Conservation (phyloP, 163 green algal genomes). For the Chlamydomonas reinhardtii region DNA sequence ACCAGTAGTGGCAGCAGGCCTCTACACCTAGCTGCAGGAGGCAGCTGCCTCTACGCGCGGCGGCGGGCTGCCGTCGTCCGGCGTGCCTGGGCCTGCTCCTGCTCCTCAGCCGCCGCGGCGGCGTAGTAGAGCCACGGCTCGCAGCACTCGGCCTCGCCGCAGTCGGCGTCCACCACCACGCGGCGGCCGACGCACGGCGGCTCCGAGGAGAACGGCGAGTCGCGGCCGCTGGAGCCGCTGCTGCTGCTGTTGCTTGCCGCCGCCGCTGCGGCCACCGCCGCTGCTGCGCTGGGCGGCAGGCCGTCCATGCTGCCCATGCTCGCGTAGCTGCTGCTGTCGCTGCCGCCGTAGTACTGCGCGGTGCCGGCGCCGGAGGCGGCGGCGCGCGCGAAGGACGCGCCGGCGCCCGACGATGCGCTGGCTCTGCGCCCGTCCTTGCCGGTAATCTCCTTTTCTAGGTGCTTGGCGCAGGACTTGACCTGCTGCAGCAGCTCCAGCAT, state of each 20-base stretch:
- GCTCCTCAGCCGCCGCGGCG: neutral
- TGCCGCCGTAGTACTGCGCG: too few relatives aligned
- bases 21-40: too few relatives aligned
- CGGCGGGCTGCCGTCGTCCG: too few relatives aligned
- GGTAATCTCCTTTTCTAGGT: slow-evolving; percentile 25
- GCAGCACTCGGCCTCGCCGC: slow-evolving; percentile 22
- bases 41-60: too few relatives aligned
- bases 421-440: slow-evolving; percentile 4
- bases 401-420: neutral
- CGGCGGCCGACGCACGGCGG: neutral
- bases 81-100: neutral
- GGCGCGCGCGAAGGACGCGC: too few relatives aligned
- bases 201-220: neutral
- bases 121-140: slow-evolving; percentile 43
- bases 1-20: too few relatives aligned
- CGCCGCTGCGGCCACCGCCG: neutral
- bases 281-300: too few relatives aligned
- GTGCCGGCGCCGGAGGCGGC: neutral
- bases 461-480: slow-evolving; percentile 21
- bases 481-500: slow-evolving; percentile 15
- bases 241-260: neutral
- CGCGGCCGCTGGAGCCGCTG: neutral
- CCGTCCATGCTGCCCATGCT: too few relatives aligned
- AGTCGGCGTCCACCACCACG: neutral
- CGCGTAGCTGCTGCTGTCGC: neutral